Percentiles rank a stretch among this genome's conserved stretches.
Conservation (phyloP, 1,139 yeast genomes). For the Casaregolazyma lundiana region DNA sequence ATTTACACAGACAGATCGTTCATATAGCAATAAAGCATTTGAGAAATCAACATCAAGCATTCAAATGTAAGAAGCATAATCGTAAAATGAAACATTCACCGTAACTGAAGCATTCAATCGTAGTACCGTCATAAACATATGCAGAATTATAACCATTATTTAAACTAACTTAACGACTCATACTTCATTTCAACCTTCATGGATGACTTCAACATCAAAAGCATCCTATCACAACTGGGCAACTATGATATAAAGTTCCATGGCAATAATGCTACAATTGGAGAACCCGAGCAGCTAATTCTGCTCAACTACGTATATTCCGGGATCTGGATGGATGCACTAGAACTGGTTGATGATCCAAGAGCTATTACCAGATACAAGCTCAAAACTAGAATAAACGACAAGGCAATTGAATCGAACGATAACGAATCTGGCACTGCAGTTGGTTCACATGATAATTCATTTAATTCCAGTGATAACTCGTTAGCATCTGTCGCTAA, state of each 20-base stretch:
- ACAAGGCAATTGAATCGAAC: neutral
- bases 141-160: no score
- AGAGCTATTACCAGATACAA: neutral
- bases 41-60: no score
- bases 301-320: conserved; percentile 9
- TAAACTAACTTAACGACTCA: no score
- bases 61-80: no score
- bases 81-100: no score
- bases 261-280: conserved; percentile 2
- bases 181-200: no score
- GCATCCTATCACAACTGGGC: conserved; percentile 6
- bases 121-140: no score
- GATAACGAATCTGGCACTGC: neutral
- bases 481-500: no score
- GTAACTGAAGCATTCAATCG: neutral
- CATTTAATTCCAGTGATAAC: neutral
- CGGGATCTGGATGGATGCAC: conserved; percentile 4
- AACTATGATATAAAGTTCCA: conserved; percentile 5
- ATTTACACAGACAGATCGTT: no score
- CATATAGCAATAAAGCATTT: no score
- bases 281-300: conserved; percentile 4
- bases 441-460: neutral
- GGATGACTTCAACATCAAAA: conserved; percentile 1
- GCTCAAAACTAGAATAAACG: neutral
- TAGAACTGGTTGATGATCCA: conserved; percentile 4